Conservation (phyloP, 2,329 filamentous ascomycete species). For the Nakataea oryzae region DNA sequence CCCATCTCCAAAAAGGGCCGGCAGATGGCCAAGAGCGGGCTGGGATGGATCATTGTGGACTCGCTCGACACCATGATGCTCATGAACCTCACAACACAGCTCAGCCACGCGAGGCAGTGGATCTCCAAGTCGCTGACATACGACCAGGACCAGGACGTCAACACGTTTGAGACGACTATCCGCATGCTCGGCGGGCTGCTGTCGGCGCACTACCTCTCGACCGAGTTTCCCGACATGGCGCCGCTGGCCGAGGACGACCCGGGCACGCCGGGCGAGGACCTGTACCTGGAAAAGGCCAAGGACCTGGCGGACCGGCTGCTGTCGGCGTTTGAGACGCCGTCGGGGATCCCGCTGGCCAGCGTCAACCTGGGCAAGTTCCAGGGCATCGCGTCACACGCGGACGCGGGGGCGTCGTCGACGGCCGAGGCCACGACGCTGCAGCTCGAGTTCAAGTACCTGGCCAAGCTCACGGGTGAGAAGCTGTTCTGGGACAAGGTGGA, state of each 20-base stretch:
- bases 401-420: conserved; percentile 82
- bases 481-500: conserved; percentile 89
- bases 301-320: conserved; percentile 83
- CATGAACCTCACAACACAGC: conserved; percentile 87
- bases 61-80: conserved; percentile 93
- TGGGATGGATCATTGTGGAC: conserved; percentile 98
- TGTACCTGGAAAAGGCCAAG: conserved; percentile 92
- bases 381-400: conserved; percentile 72
- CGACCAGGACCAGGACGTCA: conserved; percentile 90
- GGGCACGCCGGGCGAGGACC: conserved; percentile 68
- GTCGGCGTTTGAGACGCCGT: conserved; percentile 76
- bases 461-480: conserved; percentile 86
- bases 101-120: conserved; percentile 83
- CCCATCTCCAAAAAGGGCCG: conserved; percentile 68
- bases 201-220: conserved; percentile 91
- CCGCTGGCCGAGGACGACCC: conserved; percentile 61
- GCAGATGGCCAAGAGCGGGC: conserved; percentile 78
- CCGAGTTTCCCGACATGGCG: conserved; percentile 67
- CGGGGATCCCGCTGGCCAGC: conserved; percentile 83
- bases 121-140: conserved; percentile 71
- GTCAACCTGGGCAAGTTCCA: conserved; percentile 71
- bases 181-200: conserved; percentile 91
- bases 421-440: conserved; percentile 89
- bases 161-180: conserved; percentile 96
- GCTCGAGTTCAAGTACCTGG: conserved; percentile 93